phyloP scores from a whole-genome alignment of 1,284 basidiomycete species.

The Hortiboletus rubellus region DNA sequence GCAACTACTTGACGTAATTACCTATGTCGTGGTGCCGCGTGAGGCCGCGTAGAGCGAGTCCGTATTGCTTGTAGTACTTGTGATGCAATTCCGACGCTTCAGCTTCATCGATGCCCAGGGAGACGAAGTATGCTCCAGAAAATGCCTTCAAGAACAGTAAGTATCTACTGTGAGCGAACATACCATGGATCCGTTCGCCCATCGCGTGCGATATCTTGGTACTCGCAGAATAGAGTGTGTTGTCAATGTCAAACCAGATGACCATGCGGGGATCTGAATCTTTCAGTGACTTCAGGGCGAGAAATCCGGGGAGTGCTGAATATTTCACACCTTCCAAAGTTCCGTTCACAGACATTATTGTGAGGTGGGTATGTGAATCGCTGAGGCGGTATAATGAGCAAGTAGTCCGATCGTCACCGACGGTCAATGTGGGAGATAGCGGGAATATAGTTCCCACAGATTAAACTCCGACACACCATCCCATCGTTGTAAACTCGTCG shows the following conservation, averaged over 20 bases:
- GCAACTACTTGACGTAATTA: conserved; percentile 31
- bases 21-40: conserved; percentile 79
- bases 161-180: conserved; percentile 10
- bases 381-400: conserved; percentile 3
- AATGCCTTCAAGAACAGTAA: neutral
- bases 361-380: conserved; percentile 26
- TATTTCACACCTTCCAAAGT: conserved; percentile 25
- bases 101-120: conserved; percentile 64
- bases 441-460: conserved; percentile 27
- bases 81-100: conserved; percentile 74
- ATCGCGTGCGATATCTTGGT: conserved; percentile 78
- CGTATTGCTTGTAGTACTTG: conserved; percentile 78
- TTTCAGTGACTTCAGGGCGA: conserved; percentile 9
- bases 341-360: conserved; percentile 25
- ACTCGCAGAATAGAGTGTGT: conserved; percentile 79
- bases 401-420: too few species aligned
- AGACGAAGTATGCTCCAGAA: conserved; percentile 69
- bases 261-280: conserved; percentile 48
- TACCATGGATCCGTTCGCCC: conserved; percentile 77
- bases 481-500: conserved; percentile 11
- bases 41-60: conserved; percentile 83
- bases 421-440: conserved; percentile 6
- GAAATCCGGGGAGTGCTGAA: neutral
- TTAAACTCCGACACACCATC: conserved; percentile 31
- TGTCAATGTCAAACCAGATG: conserved; percentile 86